Conservation (phyloP, 441 rosid species). For the Brassica balearica region DNA sequence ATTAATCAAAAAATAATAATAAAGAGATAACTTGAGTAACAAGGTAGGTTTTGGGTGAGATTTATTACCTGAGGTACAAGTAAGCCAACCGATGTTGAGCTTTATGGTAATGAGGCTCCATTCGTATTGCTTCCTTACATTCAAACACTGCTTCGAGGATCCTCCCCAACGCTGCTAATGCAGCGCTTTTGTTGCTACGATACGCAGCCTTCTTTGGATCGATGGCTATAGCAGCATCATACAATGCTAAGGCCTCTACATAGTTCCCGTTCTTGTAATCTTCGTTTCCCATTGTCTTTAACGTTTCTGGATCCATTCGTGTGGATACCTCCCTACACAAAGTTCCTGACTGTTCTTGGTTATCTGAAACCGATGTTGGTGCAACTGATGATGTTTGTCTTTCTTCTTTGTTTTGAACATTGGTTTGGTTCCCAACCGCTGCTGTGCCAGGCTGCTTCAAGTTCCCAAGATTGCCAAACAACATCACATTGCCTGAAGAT, state of each 20-base stretch:
- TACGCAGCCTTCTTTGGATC: conserved; percentile 88
- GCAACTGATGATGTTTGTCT: conserved; percentile 21
- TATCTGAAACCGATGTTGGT: conserved; percentile 21
- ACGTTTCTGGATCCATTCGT: conserved; percentile 90
- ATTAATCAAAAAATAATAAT: too few species aligned
- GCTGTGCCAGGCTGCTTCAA: conserved; percentile 55
- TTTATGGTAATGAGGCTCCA: conserved; percentile 86
- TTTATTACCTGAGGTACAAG: conserved; percentile 69
- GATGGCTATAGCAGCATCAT: conserved; percentile 88
- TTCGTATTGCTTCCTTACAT: conserved; percentile 84
- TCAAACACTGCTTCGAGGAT: conserved; percentile 88
- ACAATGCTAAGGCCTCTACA: conserved; percentile 83
- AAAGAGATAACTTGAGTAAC: background rate
- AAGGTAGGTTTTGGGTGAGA: conserved; percentile 10
- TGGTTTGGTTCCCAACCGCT: conserved; percentile 34
- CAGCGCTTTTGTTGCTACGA: conserved; percentile 88
- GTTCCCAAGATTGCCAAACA: conserved; percentile 72
- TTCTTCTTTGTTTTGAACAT: conserved; percentile 50
- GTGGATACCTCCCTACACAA: conserved; percentile 88
- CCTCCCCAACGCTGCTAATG: conserved; percentile 81
- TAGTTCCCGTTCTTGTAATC: conserved; percentile 91
- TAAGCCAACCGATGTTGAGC: conserved; percentile 91
- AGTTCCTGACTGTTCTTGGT: conserved; percentile 49
- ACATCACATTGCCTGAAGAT: background rate
- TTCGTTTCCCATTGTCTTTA: conserved; percentile 94